A percentile compares a stretch with the other conserved stretches of the same genome.
Evolutionary conservation across 2,329 filamentous ascomycete species (phyloP).

Genomic region (Stagonosporopsis chrysanthemi): DNA sequence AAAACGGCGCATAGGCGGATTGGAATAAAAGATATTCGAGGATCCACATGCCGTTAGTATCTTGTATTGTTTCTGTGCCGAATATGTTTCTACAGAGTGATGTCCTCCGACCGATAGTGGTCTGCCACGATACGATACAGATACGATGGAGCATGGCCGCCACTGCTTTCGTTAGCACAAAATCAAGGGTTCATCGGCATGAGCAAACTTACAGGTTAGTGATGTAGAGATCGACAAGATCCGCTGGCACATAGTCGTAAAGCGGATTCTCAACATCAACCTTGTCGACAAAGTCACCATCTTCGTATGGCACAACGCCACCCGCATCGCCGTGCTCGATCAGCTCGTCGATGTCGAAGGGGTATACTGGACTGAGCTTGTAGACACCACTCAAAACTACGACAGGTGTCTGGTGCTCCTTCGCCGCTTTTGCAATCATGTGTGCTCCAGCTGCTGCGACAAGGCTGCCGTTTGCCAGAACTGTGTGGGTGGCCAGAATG

Average conservation of each 20-base stretch:
- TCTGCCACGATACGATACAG: slow-evolving; percentile 77
- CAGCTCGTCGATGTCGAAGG: slow-evolving; percentile 80
- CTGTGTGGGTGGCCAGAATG: slow-evolving; percentile 84
- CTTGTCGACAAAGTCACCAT: slow-evolving; percentile 79
- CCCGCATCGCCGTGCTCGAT: slow-evolving; percentile 88
- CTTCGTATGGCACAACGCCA: slow-evolving; percentile 76
- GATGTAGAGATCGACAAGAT: slow-evolving; percentile 80
- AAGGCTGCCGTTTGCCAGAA: slow-evolving; percentile 87
- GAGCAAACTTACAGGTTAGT: slow-evolving; percentile 74
- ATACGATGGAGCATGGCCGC: slow-evolving; percentile 73
- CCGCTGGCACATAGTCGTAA: slow-evolving; percentile 82
- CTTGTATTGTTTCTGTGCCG: neutral
- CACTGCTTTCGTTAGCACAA: slow-evolving; percentile 53
- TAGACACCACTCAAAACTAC: slow-evolving; percentile 91
- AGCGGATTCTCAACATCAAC: slow-evolving; percentile 80
- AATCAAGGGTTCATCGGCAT: slow-evolving; percentile 1
- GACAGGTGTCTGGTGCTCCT: slow-evolving; percentile 81
- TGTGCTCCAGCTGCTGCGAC: slow-evolving; percentile 84
- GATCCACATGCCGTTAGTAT: neutral
- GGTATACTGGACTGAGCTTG: slow-evolving; percentile 89
- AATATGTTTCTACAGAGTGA: slow-evolving; percentile 56
- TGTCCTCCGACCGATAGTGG: slow-evolving; percentile 77
- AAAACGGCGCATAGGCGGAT: neutral
- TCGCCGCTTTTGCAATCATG: slow-evolving; percentile 83
- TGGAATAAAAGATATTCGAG: neutral